Percentiles rank a stretch among this genome's conserved stretches.
phyloP scores from a whole-genome alignment of 1,139 yeast species.

The Neolecta irregularis region DNA sequence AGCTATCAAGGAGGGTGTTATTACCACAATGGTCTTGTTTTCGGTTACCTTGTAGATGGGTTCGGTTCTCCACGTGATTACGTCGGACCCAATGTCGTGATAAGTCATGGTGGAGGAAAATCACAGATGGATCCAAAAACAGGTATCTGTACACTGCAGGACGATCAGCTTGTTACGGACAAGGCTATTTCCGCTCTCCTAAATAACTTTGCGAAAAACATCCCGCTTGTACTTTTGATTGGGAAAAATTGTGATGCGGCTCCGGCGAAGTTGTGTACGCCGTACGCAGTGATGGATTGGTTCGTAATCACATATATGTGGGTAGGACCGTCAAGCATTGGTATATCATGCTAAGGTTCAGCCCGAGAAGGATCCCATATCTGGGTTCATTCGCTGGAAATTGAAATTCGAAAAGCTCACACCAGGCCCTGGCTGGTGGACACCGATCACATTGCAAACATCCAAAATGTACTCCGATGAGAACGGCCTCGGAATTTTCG shows the following conservation, averaged over 20 bases:
- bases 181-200: conserved; percentile 6
- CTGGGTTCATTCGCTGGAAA: conserved; percentile 5
- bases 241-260: conserved; percentile 5
- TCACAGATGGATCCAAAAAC: background rate
- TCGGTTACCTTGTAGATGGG: conserved; percentile 10
- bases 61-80: conserved; percentile 8
- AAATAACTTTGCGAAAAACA: conserved; percentile 1
- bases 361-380: too few relatives aligned
- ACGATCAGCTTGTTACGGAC: conserved; percentile 3
- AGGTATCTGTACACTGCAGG: background rate
- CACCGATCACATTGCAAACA: too few relatives aligned
- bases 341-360: too few relatives aligned
- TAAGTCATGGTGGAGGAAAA: conserved; percentile 7
- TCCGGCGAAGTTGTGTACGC: conserved; percentile 6
- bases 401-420: conserved; percentile 9
- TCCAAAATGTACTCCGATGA: too few relatives aligned
- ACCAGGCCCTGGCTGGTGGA: conserved; percentile 6
- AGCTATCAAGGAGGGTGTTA: conserved; percentile 7
- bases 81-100: conserved; percentile 5
- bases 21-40: conserved; percentile 4
- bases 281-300: conserved; percentile 12
- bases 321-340: conserved; percentile 5
- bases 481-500: too few relatives aligned
- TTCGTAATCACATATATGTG: conserved; percentile 9
- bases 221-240: conserved; percentile 9